These are phyloP conservation scores for Salvia splendens DNA, from an alignment of 257 asterid species.

Conservation along the genomic window DNA sequence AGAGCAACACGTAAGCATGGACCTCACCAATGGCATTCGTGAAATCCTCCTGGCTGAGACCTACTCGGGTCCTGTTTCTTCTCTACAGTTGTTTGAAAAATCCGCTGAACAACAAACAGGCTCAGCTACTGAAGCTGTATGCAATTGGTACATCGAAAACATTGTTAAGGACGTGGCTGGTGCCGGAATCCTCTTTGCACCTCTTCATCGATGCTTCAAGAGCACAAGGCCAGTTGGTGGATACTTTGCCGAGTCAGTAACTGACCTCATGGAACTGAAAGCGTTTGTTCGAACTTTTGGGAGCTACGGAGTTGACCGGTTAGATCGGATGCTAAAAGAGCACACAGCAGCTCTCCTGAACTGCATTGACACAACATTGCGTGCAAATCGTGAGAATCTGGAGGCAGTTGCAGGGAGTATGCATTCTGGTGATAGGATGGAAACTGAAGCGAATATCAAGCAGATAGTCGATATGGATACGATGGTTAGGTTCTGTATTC, in stretches of 20 bases:
- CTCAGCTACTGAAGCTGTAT: slow-evolving; percentile 84
- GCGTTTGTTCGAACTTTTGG: slow-evolving; percentile 86
- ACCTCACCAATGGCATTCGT: slow-evolving; percentile 91
- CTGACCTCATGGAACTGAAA: slow-evolving; percentile 74
- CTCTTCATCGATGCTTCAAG: slow-evolving; percentile 86
- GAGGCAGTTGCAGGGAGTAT: slow-evolving; percentile 93
- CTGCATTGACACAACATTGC: slow-evolving; percentile 88
- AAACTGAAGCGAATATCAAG: slow-evolving; percentile 72
- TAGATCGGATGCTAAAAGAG: slow-evolving; percentile 91
- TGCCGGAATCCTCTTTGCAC: slow-evolving; percentile 89
- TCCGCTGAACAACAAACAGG: slow-evolving; percentile 78
- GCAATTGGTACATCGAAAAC: slow-evolving; percentile 94
- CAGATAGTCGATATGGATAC: slow-evolving; percentile 97
- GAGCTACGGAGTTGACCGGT: slow-evolving; percentile 89
- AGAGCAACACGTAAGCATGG: slow-evolving; percentile 99
- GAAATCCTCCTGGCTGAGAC: slow-evolving; percentile 91
- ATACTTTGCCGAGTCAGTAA: slow-evolving; percentile 86
- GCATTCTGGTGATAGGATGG: slow-evolving; percentile 85
- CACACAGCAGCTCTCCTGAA: slow-evolving; percentile 92
- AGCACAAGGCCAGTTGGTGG: slow-evolving; percentile 98
- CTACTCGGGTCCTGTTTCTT: slow-evolving; percentile 94
- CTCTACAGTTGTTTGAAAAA: slow-evolving; percentile 90
- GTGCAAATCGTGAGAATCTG: slow-evolving; percentile 89
- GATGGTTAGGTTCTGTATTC: slow-evolving; percentile 87
- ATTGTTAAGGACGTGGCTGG: slow-evolving; percentile 87